These are phyloP conservation scores for Quercus gilva DNA, from an alignment of 306 rosid genomes.

Conservation along the genomic window DNA sequence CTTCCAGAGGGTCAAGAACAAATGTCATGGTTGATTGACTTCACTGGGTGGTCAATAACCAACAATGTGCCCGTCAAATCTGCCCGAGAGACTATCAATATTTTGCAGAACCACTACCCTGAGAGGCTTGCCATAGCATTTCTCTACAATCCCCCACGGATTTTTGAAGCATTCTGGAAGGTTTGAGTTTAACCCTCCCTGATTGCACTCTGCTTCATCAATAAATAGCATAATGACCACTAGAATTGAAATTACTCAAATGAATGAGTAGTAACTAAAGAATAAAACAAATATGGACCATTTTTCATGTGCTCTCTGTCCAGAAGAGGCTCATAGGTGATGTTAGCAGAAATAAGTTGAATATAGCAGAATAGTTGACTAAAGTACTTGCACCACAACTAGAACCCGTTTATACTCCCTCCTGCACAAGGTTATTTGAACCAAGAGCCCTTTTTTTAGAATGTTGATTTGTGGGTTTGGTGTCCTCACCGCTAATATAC, in stretches of 20 bases:
- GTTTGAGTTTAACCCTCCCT: conserved; percentile 40
- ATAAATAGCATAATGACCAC: neutral
- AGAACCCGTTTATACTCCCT: neutral
- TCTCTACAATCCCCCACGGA: conserved; percentile 81
- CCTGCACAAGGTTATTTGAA: neutral
- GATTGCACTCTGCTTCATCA: neutral
- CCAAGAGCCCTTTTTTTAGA: neutral
- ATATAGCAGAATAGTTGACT: too few species aligned
- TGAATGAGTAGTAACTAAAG: neutral
- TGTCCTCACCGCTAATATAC: neutral
- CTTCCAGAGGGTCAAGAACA: conserved; percentile 83
- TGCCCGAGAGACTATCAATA: conserved; percentile 67
- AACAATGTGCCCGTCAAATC: conserved; percentile 58
- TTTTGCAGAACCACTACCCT: conserved; percentile 88
- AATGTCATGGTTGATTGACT: conserved; percentile 92
- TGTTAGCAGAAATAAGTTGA: too few species aligned
- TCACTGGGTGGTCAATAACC: conserved; percentile 62
- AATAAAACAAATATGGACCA: neutral
- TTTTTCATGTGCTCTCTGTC: neutral
- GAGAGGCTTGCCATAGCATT: conserved; percentile 82
- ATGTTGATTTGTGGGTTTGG: neutral
- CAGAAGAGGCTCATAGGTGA: neutral
- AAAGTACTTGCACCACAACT: neutral
- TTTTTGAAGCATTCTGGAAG: conserved; percentile 89
- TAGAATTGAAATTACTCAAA: neutral